Base-by-base conservation (phyloP, 164 flowering plant genomes). In the Kalanchoe fedtschenkoi region DNA sequence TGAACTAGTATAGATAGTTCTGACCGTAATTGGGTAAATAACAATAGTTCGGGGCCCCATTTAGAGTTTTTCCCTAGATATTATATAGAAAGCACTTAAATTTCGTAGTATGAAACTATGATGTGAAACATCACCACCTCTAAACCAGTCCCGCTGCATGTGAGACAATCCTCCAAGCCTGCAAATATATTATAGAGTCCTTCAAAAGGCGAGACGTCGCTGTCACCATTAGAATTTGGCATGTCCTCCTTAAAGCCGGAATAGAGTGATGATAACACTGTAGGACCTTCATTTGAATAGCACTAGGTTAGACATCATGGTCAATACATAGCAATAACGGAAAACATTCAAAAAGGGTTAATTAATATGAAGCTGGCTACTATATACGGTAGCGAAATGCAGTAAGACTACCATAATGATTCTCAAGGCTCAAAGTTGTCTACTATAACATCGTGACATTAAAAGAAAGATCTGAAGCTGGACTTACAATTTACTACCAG, bases 401-500 rank as follows among this genome's bases (percentile, higher is more conserved):
- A 26, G 32, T 3, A n/a, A n/a, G n/a, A 51, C 10, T 33, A 5
- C 26, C 9, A 32, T 17, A 32, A 15, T 11, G 6, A 33, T 19
- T 34, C 33, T 32, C 39, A 34, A 28, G 1, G 19, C 39, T n/a
- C 54, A 41, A 53, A 15, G 28, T 4, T 19, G 17, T 28, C 16
- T 1, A 24, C 33, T 5, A n/a, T 10, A 14, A 6, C 17, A 38
- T 32, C 34, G 32, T 22, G 60, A 32, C 11, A 19, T 19, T 16
- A 56, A 42, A 19, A 53, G 64, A 34, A 60, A 58, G 38, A 60
- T 37, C 19, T 30, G 58, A 19, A 34, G 33, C 55, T 39, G 62
- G 34, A 51, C 93, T 72, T 81, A 93, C 99, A 84, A 65, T 90
- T 90, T 61, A 89, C 76, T n/a, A 87, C 78, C 67, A 85, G 76